These are phyloP conservation scores for Lipomyces spencermartinsiae DNA, from an alignment of 805 yeast genomes.

Conservation along the genomic window DNA sequence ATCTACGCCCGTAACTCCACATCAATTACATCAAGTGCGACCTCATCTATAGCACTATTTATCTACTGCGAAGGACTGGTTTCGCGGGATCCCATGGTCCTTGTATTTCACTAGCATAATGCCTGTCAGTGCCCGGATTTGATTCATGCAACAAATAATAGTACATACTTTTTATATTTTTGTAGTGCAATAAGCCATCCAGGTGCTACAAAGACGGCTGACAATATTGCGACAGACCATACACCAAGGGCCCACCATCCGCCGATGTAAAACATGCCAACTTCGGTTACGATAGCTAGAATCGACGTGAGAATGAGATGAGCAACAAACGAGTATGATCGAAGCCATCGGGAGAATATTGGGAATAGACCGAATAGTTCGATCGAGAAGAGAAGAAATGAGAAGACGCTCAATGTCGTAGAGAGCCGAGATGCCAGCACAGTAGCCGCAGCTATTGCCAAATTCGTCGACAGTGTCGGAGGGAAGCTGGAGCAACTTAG, in stretches of 20 bases:
- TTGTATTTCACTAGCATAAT: constrained; percentile 60
- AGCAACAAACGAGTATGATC: constrained; percentile 47
- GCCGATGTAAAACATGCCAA: constrained; percentile 48
- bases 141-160: background rate
- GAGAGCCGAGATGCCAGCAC: constrained; percentile 87
- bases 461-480: constrained; percentile 75
- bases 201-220: constrained; percentile 66
- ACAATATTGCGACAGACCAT: constrained; percentile 59
- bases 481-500: constrained; percentile 34
- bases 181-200: constrained; percentile 73
- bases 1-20: constrained; percentile 3
- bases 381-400: constrained; percentile 77
- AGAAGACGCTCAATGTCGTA: constrained; percentile 77
- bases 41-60: background rate
- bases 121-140: constrained; percentile 8
- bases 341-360: constrained; percentile 64
- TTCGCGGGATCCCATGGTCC: constrained; percentile 95
- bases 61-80: constrained; percentile 56
- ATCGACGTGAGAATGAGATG: constrained; percentile 28
- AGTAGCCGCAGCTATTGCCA: constrained; percentile 83
- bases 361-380: constrained; percentile 78
- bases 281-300: constrained; percentile 43
- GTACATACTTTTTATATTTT: constrained; percentile 62
- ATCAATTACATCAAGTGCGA: background rate
- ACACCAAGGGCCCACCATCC: constrained; percentile 52